Conservation (phyloP, 2,329 filamentous ascomycete species). For the Nannizzia gypsea region DNA sequence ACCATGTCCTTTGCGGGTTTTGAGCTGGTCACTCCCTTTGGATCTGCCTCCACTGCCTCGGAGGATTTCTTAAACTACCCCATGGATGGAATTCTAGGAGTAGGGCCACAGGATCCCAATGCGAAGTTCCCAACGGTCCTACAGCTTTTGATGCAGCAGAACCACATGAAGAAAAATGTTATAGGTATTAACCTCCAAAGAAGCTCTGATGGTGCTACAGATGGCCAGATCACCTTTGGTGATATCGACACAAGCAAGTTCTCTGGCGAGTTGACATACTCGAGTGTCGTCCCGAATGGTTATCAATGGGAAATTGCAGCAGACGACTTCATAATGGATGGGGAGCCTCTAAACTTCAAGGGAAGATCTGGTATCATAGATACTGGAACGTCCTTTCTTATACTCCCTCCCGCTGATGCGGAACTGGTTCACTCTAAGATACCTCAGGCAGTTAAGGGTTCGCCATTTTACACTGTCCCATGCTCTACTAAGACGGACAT, state of each 20-base stretch:
- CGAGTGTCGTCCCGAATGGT: slow-evolving; percentile 38
- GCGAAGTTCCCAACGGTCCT: slow-evolving; percentile 53
- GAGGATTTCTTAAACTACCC: slow-evolving; percentile 65
- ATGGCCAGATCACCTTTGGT: slow-evolving; percentile 70
- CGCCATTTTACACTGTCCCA: slow-evolving; percentile 55
- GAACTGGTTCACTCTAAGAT: slow-evolving; percentile 56
- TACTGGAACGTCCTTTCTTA: slow-evolving; percentile 69
- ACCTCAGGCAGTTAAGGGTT: slow-evolving; percentile 40
- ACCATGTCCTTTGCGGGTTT: slow-evolving; percentile 54
- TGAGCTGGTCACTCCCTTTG: slow-evolving; percentile 47
- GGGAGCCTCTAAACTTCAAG: slow-evolving; percentile 43
- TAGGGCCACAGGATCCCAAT: slow-evolving; percentile 51
- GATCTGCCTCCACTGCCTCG: slow-evolving; percentile 59
- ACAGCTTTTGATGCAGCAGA: slow-evolving; percentile 46
- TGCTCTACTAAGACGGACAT: slow-evolving; percentile 54
- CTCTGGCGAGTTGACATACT: slow-evolving; percentile 57
- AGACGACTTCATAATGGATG: slow-evolving; percentile 53
- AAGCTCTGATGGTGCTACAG: slow-evolving; percentile 50
- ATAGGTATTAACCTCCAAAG: slow-evolving; percentile 62
- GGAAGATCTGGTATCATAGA: slow-evolving; percentile 61
- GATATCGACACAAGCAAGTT: slow-evolving; percentile 55
- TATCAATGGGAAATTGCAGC: slow-evolving; percentile 64
- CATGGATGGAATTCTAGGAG: slow-evolving; percentile 76
- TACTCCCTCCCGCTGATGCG: slow-evolving; percentile 58
- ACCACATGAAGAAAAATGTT: slow-evolving; percentile 51